Percentiles rank a stretch among this genome's conserved stretches.
Evolutionary conservation across 1,284 basidiomycete genomes (phyloP).

Genomic region (Melanopsichium pennsylvanicum): DNA sequence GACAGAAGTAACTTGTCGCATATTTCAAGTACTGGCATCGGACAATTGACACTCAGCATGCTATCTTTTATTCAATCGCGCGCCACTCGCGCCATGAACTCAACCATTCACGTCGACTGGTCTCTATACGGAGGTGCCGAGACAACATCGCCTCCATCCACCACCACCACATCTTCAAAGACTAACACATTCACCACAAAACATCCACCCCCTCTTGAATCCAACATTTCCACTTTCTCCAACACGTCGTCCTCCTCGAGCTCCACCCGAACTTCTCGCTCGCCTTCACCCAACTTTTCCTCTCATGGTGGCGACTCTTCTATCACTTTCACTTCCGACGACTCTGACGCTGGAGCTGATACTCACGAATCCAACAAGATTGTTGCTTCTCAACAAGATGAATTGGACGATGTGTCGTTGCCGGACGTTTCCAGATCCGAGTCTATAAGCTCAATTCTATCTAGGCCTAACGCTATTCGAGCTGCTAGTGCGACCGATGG

Average conservation of each 20-base stretch:
- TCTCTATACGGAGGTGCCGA: conserved; percentile 64
- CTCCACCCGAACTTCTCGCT: conserved; percentile 15
- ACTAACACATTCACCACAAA: too few relatives aligned
- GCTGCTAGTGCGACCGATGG: conserved; percentile 14
- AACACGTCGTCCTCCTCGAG: conserved; percentile 14
- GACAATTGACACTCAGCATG: too few relatives aligned
- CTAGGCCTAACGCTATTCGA: background rate
- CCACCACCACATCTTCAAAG: conserved; percentile 3
- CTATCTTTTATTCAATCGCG: conserved; percentile 11
- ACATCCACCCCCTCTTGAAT: too few relatives aligned
- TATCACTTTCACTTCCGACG: conserved; percentile 27
- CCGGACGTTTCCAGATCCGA: background rate
- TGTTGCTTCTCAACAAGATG: conserved; percentile 3
- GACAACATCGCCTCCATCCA: conserved; percentile 22
- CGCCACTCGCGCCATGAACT: conserved; percentile 28
- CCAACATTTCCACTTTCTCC: background rate
- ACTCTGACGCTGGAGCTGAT: conserved; percentile 5
- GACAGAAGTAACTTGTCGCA: too few relatives aligned
- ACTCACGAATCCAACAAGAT: background rate
- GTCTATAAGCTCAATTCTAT: background rate
- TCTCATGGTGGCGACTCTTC: conserved; percentile 18
- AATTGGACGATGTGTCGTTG: conserved; percentile 6
- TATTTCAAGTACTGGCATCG: too few relatives aligned
- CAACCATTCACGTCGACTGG: conserved; percentile 61
- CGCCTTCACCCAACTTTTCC: conserved; percentile 22